These are phyloP conservation scores for Amborella trichopoda DNA, from an alignment of 164 flowering plant genomes.

Conservation along the genomic window DNA sequence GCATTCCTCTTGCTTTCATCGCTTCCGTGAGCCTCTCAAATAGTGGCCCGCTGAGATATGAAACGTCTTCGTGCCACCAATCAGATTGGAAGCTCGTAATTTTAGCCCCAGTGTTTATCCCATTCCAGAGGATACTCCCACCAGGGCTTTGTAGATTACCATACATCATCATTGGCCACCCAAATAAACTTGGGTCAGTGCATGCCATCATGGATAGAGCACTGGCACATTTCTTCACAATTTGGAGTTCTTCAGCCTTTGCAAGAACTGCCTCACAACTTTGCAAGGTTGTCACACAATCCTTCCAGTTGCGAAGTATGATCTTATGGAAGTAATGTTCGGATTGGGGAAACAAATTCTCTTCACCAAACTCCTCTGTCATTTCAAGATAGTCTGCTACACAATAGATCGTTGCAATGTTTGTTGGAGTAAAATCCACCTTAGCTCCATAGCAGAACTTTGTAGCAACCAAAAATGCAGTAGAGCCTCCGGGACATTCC, in stretches of 20 bases:
- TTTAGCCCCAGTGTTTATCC: conserved; percentile 82
- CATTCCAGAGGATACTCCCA: conserved; percentile 97
- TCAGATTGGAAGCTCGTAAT: conserved; percentile 64
- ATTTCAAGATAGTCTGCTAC: conserved; percentile 81
- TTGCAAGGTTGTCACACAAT: conserved; percentile 72
- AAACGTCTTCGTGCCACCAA: conserved; percentile 97
- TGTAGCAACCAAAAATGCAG: conserved; percentile 45
- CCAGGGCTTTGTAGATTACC: conserved; percentile 94
- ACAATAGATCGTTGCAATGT: conserved; percentile 49
- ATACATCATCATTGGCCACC: conserved; percentile 98
- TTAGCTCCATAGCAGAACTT: conserved; percentile 72
- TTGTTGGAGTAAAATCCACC: conserved; percentile 58
- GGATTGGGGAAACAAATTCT: conserved; percentile 45
- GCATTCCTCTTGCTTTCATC: conserved; percentile 61
- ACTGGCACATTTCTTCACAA: conserved; percentile 44
- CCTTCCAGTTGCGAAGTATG: conserved; percentile 80
- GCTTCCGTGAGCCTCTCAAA: conserved; percentile 67
- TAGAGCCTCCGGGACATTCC: conserved; percentile 80
- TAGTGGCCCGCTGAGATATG: conserved; percentile 46
- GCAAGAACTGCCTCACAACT: conserved; percentile 40
- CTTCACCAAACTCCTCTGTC: conserved; percentile 78
- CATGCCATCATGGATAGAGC: conserved; percentile 77
- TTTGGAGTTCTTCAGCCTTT: conserved; percentile 53
- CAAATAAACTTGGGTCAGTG: conserved; percentile 88
- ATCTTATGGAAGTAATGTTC: conserved; percentile 54